Conservation (phyloP, 306 rosid species). For the Gastrolobium villosum region DNA sequence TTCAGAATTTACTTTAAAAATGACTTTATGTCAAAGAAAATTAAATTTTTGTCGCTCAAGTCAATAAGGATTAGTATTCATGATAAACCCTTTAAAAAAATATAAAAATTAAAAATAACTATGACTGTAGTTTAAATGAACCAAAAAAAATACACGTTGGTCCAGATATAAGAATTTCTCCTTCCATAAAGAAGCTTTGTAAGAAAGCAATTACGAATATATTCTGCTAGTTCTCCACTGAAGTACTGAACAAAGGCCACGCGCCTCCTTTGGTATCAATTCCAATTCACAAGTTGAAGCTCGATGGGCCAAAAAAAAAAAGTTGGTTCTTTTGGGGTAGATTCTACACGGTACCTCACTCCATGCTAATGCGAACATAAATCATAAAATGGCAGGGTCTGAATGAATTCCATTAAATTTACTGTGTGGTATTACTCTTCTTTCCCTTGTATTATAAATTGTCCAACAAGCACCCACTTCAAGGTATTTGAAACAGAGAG, state of each 20-base stretch:
- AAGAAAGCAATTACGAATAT: conserved; percentile 38
- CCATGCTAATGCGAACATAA: conserved; percentile 45
- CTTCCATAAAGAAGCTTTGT: not conserved
- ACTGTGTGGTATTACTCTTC: not conserved
- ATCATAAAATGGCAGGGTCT: not conserved
- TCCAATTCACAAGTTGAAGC: not conserved
- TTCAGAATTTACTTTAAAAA: too few relatives aligned
- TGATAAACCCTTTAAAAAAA: too few relatives aligned
- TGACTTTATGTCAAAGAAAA: too few relatives aligned
- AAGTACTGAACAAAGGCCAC: not conserved
- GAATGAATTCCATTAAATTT: conserved; percentile 6
- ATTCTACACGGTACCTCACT: conserved; percentile 32
- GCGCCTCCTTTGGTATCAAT: conserved; percentile 45
- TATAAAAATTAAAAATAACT: too few relatives aligned
- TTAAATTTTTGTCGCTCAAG: too few relatives aligned
- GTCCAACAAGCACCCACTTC: not conserved
- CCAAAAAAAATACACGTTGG: too few relatives aligned
- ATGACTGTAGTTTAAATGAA: too few relatives aligned
- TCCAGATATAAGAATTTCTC: not conserved
- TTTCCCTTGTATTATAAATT: conserved; percentile 30
- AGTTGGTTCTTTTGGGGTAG: conserved; percentile 15
- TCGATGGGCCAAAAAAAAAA: conserved; percentile 8
- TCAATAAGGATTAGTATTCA: too few relatives aligned
- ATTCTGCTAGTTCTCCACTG: conserved; percentile 34
- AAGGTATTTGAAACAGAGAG: not conserved